Evolutionary conservation across 192 early-diverging fungal species (phyloP).

Genomic region (Physocladia obscura): DNA sequence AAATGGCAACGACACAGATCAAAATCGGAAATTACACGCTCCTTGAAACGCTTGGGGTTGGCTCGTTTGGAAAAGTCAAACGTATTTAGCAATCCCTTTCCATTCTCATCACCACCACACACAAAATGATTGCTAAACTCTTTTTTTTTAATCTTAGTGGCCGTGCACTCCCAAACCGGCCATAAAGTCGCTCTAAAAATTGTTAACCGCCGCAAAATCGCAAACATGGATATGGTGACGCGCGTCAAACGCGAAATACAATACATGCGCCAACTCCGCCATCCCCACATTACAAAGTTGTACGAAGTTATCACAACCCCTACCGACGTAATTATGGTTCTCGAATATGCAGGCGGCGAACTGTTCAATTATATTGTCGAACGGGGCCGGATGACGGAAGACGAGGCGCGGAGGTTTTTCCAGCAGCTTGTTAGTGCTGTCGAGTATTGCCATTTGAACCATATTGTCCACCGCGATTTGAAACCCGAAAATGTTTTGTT

Average conservation of each 20-base stretch:
- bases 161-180: slow-evolving; percentile 91
- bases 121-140: neutral
- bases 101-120: no score
- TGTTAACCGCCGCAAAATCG: slow-evolving; percentile 88
- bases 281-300: slow-evolving; percentile 98
- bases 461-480: slow-evolving; percentile 60
- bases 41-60: slow-evolving; percentile 92
- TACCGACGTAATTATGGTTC: slow-evolving; percentile 96
- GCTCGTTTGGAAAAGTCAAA: slow-evolving; percentile 98
- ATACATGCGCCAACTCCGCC: slow-evolving; percentile 88
- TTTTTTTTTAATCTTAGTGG: slow-evolving; percentile 58
- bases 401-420: slow-evolving; percentile 54
- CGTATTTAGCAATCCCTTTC: slow-evolving; percentile 72
- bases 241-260: slow-evolving; percentile 95
- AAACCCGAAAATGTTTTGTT: slow-evolving; percentile 62
- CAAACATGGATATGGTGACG: slow-evolving; percentile 92
- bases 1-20: slow-evolving; percentile 49
- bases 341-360: slow-evolving; percentile 94
- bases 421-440: slow-evolving; percentile 60
- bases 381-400: slow-evolving; percentile 60
- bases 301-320: slow-evolving; percentile 97
- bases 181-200: slow-evolving; percentile 97
- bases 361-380: slow-evolving; percentile 95
- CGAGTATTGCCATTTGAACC: slow-evolving; percentile 59
- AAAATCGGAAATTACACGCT: slow-evolving; percentile 87